Base-by-base conservation (phyloP, 2,329 filamentous ascomycete species). In the Monosporascus sp. region DNA sequence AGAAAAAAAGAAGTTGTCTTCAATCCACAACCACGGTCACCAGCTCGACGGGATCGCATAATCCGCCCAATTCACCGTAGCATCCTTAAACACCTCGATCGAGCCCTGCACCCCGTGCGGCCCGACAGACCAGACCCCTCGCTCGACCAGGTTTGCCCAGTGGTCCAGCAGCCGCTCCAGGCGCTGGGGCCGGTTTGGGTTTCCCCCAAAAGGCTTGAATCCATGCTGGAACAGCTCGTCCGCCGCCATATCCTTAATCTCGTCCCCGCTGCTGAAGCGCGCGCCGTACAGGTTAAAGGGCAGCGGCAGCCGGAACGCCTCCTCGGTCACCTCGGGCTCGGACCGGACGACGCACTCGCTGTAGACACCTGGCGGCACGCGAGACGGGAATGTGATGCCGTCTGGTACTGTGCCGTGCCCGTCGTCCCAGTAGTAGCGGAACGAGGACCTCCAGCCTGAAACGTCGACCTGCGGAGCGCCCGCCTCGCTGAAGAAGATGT, bases 221-320 rank as follows among this genome's bases (percentile, higher is more conserved):
- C 65, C 65, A 61, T 70, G 65, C 49, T 70, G 62, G 49, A 69
- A 70, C 42, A 69, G 58, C 7, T 63, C 62, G 31, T 59, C 51
- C 42, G 60, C 58, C 2, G 27, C 51, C 1, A 50, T 56, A 25
- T n/a, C 44, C 18, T 47, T 49, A 42, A 65, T 42, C 51, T 60
- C 48, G 11, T 47, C 51, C 52, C 62, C 61, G 57, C 66, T 61
- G 51, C 65, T 70, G 54, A 56, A 62, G 54, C 60, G 51, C 55
- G 63, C 57, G n/a, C 58, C 61, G 3, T 48, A 46, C 27, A 60
- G 51, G 36, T 49, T 11, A 45, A 52, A 62, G 2, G 64, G 62
- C 17, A 65, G 54, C 46, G 60, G 49, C 7, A 68, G 52, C 45
- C 60, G 58, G 52, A 68, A 68, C 27, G 60, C 66, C 17, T 67